Evolutionary conservation across 805 yeast species (phyloP).

Genomic region (Gaillardinia entomophila): DNA sequence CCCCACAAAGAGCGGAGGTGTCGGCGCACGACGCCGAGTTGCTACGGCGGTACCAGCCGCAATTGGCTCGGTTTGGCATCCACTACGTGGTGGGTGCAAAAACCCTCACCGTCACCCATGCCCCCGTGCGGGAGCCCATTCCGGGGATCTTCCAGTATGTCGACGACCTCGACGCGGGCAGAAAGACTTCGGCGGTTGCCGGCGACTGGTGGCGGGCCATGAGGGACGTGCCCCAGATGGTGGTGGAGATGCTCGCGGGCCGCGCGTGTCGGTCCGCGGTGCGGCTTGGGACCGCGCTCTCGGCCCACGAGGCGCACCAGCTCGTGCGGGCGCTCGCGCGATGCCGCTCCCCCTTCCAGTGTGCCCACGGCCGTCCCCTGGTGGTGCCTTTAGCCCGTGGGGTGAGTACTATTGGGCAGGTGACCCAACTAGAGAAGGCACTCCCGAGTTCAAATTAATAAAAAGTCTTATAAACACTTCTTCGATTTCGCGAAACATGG

Average conservation of each 20-base stretch:
- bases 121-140: too few species aligned
- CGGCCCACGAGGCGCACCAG: conserved; percentile 34
- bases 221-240: conserved; percentile 41
- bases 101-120: too few species aligned
- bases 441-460: conserved; percentile 8
- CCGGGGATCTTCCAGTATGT: neutral
- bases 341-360: conserved; percentile 63
- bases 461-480: neutral
- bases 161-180: conserved; percentile 1
- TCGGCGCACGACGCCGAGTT: too few species aligned
- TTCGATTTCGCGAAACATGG: too few species aligned
- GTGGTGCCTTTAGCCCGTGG: conserved; percentile 25
- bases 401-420: conserved; percentile 7
- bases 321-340: conserved; percentile 36
- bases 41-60: too few species aligned
- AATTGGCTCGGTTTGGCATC: too few species aligned
- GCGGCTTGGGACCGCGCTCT: conserved; percentile 61
- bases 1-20: too few species aligned
- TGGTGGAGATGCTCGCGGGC: conserved; percentile 48
- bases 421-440: conserved; percentile 7
- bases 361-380: conserved; percentile 87
- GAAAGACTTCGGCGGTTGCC: too few species aligned
- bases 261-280: conserved; percentile 66
- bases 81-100: too few species aligned
- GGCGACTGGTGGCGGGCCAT: conserved; percentile 15